These are phyloP conservation scores for Paramecium sexaurelia DNA, from an alignment of 73 alveolate genomes.

Conservation along the genomic window DNA sequence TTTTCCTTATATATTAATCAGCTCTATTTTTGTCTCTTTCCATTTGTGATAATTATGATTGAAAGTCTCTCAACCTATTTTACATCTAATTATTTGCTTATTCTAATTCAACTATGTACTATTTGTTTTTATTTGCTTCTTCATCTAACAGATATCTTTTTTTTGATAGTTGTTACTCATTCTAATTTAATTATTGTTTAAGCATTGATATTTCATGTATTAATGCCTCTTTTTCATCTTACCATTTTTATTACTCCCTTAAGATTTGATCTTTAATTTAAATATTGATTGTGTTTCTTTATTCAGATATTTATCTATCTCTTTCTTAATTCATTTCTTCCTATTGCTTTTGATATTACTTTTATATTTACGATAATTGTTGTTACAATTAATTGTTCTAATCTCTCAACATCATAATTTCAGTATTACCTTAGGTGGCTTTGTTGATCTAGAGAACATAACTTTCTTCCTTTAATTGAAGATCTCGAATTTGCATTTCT, in stretches of 20 bases:
- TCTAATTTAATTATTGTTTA: neutral
- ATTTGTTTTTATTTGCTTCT: neutral
- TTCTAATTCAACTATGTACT: neutral
- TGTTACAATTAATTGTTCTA: neutral
- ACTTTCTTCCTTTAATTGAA: neutral
- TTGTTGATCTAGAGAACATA: neutral
- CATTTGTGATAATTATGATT: neutral
- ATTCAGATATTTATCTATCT: neutral
- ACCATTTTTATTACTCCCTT: neutral
- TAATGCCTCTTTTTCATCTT: neutral
- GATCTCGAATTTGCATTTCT: neutral
- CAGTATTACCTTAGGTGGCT: neutral
- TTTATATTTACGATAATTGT: neutral
- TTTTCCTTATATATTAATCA: neutral
- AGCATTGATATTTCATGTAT: neutral
- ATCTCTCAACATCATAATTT: neutral
- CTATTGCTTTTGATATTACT: neutral
- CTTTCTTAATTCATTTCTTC: neutral
- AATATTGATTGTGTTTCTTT: neutral
- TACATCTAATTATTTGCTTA: neutral
- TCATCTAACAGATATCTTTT: neutral
- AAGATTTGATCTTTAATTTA: neutral
- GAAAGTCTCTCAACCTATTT: neutral
- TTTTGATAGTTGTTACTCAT: neutral
- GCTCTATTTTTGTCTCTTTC: neutral